Percentiles rank a stretch among this genome's conserved stretches.
phyloP scores from a whole-genome alignment of 2,329 filamentous ascomycete species.

The Ophiostoma sp. region DNA sequence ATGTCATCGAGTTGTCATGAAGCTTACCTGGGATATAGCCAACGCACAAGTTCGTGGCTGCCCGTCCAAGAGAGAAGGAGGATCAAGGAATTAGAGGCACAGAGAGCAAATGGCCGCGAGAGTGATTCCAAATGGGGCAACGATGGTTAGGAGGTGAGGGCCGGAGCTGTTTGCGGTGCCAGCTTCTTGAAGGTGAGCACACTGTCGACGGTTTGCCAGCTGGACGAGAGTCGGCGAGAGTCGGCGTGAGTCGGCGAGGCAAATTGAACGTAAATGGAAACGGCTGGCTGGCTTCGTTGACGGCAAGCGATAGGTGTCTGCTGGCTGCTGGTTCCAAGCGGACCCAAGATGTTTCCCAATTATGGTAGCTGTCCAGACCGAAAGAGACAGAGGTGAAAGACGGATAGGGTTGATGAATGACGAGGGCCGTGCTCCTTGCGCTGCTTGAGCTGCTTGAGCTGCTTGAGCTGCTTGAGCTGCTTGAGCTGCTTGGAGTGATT shows the following conservation, averaged over 20 bases:
- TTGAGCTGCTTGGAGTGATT: not conserved
- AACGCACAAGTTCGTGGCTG: not conserved
- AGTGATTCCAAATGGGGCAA: not conserved
- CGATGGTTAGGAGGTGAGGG: not conserved
- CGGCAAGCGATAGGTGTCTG: not conserved
- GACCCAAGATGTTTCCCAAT: not conserved
- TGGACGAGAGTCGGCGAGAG: no score
- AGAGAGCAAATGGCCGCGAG: not conserved
- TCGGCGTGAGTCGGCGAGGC: not conserved
- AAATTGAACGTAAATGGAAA: not conserved
- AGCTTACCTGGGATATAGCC: not conserved
- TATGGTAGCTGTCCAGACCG: no score
- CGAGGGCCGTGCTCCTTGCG: not conserved
- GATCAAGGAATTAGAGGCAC: not conserved
- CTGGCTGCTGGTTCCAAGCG: not conserved
- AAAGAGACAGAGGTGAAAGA: not conserved
- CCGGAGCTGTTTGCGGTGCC: not conserved
- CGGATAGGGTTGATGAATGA: not conserved
- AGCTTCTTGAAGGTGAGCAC: not conserved
- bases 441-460: not conserved
- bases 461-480: not conserved
- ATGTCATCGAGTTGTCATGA: constrained; percentile 2
- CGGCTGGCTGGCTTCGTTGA: no score
- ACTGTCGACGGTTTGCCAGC: not conserved
- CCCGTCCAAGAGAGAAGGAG: not conserved